Base-by-base conservation (phyloP, 164 flowering plant species). In the Sedum album region DNA sequence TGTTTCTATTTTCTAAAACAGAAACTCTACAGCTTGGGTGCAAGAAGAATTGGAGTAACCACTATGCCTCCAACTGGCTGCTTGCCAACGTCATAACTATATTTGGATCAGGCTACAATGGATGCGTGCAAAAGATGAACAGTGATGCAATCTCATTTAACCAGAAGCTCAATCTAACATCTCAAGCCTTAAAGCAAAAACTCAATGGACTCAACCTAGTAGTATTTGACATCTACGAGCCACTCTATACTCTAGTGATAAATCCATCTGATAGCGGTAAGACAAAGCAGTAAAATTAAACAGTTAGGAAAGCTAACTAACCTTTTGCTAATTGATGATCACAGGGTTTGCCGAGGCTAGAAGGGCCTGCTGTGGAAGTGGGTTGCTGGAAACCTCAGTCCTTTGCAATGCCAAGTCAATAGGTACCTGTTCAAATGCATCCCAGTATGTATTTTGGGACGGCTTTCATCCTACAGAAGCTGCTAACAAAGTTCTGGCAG, bases 401-500 rank as follows among this genome's bases (percentile, higher is more conserved):
- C 70, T 88, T 38, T 91, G 96, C 82, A 88, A 88, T 57, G n/a
- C 76, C 4, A 66, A 77, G 66, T 80, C 94, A 0, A 67, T 76
- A 0, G 94, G 96, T 41, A 85, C 96, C 1, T 93, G 97, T 70
- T 67, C 79, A 0, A 88, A 93, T 68, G 93, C 96, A 2, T 73
- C 90, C 0, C 82, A 77, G 61, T 89, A 88, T 48, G 91, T 93
- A 25, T 93, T 93, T 61, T 93, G 98, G 97, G 98, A 93, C 57
- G 86, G 94, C 5, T 82, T 87, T 77, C 98, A 93, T 74, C 96
- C 97, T 0, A 38, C 97, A 0, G 93, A 93, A 75, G 89, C 93
- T 9, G 85, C 96, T 20, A 93, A 93, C 84, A 77, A 78, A 63
- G 57, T 88, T 42, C 60, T 93, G 21, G 76, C 97, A 2, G 81